Evolutionary conservation across 805 yeast species (phyloP), one percentile per base, ranked within the genome.

Genomic region (Wickerhamiella kurtzmanii): DNA sequence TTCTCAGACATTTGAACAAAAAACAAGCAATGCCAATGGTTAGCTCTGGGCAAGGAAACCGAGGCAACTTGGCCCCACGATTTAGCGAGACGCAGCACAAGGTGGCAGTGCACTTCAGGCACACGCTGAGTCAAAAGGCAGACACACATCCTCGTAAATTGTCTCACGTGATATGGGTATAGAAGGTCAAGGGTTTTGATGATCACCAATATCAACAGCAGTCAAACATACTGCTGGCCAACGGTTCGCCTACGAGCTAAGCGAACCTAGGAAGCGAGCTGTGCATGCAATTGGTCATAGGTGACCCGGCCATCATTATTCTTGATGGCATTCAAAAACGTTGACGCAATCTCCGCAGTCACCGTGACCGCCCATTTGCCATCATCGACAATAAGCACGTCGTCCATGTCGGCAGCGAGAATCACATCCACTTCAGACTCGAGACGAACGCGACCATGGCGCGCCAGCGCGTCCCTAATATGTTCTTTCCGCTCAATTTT

Each of bases 381-480:
- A 44, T 48, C 47, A 16, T 50, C 50, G 17, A 55, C 50, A 9
- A 58, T 50, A 2, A 54, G 25, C 3, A 47, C 52, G 13, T 44
- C 47, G 19, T 53, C 45, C 3, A 56, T 44, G 15, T 46, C 48
- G 3, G 50, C 51, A 17, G 55, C 48, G 21, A 54, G 32, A 22
- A 45, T 53, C 28, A 44, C 35, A 42, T 59, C 59, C 8, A 37
- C 45, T 37, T 50, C 54, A 11, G 25, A 9, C 32, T 43, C 28
- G 22, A 57, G 49, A 41, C 39, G 22, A 13, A 48, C 60, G 8
- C 40, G 18, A 8, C 64, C 64, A 2, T 42, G 20, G 13, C 36
- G 2, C 13, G 32, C 43, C 13, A 60, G 46, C 13, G 41, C 38
- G 20, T 25, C 20, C 22, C 38, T 47, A 9, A 60, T 44, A 6